Conservation (phyloP, 352 stramenopile species). For the Globisporangium emineosum region DNA sequence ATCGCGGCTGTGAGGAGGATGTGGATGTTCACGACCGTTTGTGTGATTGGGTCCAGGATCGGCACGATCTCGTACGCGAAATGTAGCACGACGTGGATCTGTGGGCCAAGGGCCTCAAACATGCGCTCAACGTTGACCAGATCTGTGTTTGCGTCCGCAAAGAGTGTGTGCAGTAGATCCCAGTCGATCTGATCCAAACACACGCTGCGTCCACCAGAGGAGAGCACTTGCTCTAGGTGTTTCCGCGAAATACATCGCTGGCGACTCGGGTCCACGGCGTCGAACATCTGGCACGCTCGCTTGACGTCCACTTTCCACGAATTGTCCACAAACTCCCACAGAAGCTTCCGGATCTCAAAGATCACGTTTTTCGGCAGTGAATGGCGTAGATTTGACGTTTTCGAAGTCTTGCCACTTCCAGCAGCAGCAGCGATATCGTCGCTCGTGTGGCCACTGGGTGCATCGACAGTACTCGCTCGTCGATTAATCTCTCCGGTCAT, state of each 20-base stretch:
- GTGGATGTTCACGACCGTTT: constrained; percentile 52
- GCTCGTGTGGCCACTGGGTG: neutral
- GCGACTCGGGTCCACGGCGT: constrained; percentile 22
- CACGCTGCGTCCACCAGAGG: constrained; percentile 24
- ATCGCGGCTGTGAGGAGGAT: constrained; percentile 31
- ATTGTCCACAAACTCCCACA: constrained; percentile 51
- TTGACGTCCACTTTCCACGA: constrained; percentile 44
- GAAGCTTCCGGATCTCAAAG: constrained; percentile 37
- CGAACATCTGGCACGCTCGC: constrained; percentile 27
- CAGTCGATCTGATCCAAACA: constrained; percentile 37
- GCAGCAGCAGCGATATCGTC: neutral
- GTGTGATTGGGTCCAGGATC: constrained; percentile 50
- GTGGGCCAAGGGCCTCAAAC: constrained; percentile 30
- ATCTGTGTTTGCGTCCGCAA: constrained; percentile 33
- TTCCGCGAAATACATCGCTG: constrained; percentile 27
- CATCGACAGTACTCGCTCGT: neutral
- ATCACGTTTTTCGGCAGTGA: constrained; percentile 22
- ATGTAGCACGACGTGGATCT: constrained; percentile 27
- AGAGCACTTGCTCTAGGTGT: constrained; percentile 42
- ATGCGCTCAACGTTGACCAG: constrained; percentile 42
- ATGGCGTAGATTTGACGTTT: neutral
- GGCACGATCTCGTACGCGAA: constrained; percentile 56
- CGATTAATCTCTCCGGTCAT: constrained; percentile 31
- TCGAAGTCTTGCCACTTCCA: constrained; percentile 1
- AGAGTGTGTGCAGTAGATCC: constrained; percentile 41